These are phyloP conservation scores for Colletotrichum sp. DNA, from an alignment of 2,329 filamentous ascomycete genomes.

Conservation along the genomic window DNA sequence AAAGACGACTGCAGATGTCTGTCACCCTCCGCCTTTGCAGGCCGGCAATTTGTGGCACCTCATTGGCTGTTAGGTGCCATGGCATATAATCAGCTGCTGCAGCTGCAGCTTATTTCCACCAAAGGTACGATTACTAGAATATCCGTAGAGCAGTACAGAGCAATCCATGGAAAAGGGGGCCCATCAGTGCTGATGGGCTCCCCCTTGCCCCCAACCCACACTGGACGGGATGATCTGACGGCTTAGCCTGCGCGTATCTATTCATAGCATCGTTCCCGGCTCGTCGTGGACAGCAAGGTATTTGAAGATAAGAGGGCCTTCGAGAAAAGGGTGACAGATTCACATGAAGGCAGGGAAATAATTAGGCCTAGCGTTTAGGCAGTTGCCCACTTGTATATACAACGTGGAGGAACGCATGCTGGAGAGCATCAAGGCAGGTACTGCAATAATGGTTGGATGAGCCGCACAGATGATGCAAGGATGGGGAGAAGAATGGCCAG, in stretches of 20 bases:
- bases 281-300: not conserved
- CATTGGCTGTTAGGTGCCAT: not conserved
- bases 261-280: not conserved
- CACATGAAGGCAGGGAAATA: not conserved
- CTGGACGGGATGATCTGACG: not conserved
- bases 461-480: not conserved
- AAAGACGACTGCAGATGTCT: not conserved
- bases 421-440: not conserved
- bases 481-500: not conserved
- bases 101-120: not conserved
- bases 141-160: not conserved
- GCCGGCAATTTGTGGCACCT: not conserved
- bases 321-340: not conserved
- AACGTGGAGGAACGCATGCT: not conserved
- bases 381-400: not conserved
- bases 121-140: not conserved
- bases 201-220: not conserved
- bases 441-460: not conserved
- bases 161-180: not conserved
- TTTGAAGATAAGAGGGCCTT: not conserved
- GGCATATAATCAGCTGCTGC: not conserved
- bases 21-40: not conserved
- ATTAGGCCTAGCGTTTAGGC: not conserved
- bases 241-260: not conserved
- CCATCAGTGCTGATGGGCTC: not conserved